These are phyloP conservation scores for Aspergillus cejpii DNA, from an alignment of 2,329 filamentous ascomycete genomes.

Conservation along the genomic window DNA sequence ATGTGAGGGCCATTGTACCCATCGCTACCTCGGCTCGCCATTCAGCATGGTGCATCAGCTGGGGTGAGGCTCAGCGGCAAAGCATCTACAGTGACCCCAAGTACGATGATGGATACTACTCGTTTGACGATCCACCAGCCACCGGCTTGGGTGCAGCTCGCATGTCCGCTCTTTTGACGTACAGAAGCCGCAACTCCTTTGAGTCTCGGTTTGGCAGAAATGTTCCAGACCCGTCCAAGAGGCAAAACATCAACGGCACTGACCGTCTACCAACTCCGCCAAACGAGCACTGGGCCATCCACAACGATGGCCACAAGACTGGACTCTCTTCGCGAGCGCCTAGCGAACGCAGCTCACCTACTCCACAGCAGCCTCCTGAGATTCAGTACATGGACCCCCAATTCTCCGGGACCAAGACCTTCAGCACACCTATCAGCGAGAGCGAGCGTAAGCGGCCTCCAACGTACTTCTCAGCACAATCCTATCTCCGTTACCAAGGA, in stretches of 20 bases:
- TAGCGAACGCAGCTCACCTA: constrained; percentile 30
- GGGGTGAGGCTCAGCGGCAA: constrained; percentile 53
- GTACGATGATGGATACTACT: constrained; percentile 94
- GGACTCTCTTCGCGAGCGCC: constrained; percentile 49
- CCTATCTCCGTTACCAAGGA: constrained; percentile 93
- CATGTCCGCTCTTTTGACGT: constrained; percentile 94
- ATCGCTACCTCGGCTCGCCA: constrained; percentile 53
- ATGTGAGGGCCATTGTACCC: constrained; percentile 49
- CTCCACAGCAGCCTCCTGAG: constrained; percentile 21
- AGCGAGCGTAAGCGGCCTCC: constrained; percentile 44
- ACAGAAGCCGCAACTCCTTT: constrained; percentile 93
- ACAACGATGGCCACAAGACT: constrained; percentile 72
- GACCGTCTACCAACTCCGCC: constrained; percentile 55
- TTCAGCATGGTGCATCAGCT: constrained; percentile 54
- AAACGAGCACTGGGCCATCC: constrained; percentile 69
- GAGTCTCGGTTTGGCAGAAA: constrained; percentile 93
- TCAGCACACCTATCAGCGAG: constrained; percentile 39
- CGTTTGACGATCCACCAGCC: constrained; percentile 75
- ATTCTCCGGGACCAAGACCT: constrained; percentile 58
- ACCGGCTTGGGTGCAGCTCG: constrained; percentile 87
- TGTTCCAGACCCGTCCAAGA: constrained; percentile 74
- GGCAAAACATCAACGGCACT: constrained; percentile 71
- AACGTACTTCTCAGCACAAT: constrained; percentile 97
- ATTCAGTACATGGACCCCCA: constrained; percentile 56
- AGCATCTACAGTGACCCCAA: constrained; percentile 95